These are phyloP conservation scores for Lactifluus hygrophoroides DNA, from an alignment of 768 basidiomycete species.

Conservation along the genomic window DNA sequence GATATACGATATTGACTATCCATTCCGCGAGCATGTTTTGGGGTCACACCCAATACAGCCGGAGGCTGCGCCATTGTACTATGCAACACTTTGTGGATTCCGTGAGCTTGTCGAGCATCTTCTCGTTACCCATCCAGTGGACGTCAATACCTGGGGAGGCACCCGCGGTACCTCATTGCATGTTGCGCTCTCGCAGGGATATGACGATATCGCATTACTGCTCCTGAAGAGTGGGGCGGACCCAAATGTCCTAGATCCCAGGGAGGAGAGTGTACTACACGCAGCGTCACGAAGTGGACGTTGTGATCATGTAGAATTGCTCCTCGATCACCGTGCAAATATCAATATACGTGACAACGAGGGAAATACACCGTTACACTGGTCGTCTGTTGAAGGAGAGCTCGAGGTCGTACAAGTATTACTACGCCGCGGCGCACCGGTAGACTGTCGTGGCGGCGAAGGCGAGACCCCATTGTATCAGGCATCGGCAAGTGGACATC, in stretches of 20 bases:
- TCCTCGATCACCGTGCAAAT: background rate
- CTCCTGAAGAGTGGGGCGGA: background rate
- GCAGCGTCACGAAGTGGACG: background rate
- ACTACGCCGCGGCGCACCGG: background rate
- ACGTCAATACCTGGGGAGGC: background rate
- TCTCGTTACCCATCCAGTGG: background rate
- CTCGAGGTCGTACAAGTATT: background rate
- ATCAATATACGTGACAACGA: background rate
- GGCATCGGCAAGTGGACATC: background rate
- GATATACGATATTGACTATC: background rate
- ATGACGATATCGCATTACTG: background rate
- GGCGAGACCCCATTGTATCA: background rate
- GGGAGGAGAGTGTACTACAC: background rate
- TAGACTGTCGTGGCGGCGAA: background rate
- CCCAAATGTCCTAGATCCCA: background rate
- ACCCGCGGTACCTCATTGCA: background rate
- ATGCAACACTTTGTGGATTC: background rate
- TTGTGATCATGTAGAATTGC: background rate
- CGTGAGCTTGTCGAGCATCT: background rate
- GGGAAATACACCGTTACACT: background rate
- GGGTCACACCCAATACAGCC: background rate
- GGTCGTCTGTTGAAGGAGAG: background rate
- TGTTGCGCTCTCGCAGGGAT: background rate
- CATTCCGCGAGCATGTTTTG: background rate
- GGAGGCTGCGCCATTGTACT: background rate